Evolutionary conservation across 164 flowering plant species (phyloP).

Genomic region (Pachysandra terminalis): DNA sequence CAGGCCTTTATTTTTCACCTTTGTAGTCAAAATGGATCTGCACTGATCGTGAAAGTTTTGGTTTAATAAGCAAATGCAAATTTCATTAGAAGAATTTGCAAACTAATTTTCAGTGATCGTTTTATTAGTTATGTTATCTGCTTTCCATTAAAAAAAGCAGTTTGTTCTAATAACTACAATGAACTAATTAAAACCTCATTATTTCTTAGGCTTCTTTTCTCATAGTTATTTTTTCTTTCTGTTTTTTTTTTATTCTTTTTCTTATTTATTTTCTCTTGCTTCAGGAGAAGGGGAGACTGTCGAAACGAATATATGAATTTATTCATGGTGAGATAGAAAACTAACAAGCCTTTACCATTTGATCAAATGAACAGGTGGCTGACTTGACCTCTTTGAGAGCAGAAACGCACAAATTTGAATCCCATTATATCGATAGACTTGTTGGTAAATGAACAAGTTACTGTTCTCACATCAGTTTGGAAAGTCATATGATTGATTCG

Average conservation of each 20-base stretch:
- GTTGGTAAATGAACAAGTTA: slow-evolving; percentile 51
- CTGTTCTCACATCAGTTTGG: neutral
- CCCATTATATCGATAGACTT: slow-evolving; percentile 72
- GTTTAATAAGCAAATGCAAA: too few relatives aligned
- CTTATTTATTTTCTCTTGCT: neutral
- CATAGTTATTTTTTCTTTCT: neutral
- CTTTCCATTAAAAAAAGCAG: too few relatives aligned
- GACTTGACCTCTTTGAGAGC: slow-evolving; percentile 66
- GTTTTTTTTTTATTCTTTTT: too few relatives aligned
- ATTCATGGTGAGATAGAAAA: slow-evolving; percentile 2
- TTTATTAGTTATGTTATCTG: too few relatives aligned
- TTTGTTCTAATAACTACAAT: too few relatives aligned
- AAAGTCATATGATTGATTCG: neutral
- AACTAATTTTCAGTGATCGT: too few relatives aligned
- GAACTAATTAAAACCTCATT: too few relatives aligned
- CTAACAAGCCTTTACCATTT: neutral
- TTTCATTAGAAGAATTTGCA: too few relatives aligned
- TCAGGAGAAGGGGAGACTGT: neutral
- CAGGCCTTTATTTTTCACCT: too few relatives aligned
- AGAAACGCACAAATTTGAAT: slow-evolving; percentile 87
- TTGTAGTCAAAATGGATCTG: too few relatives aligned
- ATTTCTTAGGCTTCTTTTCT: neutral
- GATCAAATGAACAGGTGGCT: slow-evolving; percentile 60
- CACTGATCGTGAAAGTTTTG: too few relatives aligned
- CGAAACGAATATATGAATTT: neutral